Percentiles rank a stretch among this genome's conserved stretches.
These are phyloP conservation scores for Warburgia ugandensis DNA, from an alignment of 164 flowering plant genomes.

Conservation along the genomic window DNA sequence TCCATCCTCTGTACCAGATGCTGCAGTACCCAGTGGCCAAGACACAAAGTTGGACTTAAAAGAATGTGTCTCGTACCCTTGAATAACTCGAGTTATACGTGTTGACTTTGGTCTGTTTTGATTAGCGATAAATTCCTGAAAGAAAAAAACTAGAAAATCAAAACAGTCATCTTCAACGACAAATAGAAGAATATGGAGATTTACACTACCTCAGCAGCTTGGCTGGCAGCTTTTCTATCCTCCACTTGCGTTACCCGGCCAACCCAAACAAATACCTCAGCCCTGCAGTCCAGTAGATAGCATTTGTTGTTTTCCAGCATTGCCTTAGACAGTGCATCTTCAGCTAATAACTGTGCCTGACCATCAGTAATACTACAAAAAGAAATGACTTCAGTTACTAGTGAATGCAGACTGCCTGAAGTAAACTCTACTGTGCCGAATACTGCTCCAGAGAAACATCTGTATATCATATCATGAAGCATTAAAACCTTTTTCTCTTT, in stretches of 20 bases:
- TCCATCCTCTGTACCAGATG: conserved; percentile 86
- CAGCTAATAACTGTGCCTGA: conserved; percentile 42
- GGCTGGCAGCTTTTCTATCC: conserved; percentile 89
- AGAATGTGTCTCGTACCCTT: conserved; percentile 90
- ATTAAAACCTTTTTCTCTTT: too few relatives aligned
- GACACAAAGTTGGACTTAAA: conserved; percentile 94
- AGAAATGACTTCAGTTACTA: conserved; percentile 10
- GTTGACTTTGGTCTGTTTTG: conserved; percentile 89
- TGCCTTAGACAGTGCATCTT: conserved; percentile 79
- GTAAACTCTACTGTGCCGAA: too few relatives aligned
- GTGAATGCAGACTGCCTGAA: too few relatives aligned
- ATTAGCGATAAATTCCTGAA: conserved; percentile 69
- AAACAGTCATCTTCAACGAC: background rate
- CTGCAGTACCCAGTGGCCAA: conserved; percentile 80
- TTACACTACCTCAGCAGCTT: conserved; percentile 76
- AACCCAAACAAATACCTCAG: conserved; percentile 92
- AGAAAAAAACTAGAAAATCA: conserved; percentile 8
- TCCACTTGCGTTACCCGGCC: conserved; percentile 97
- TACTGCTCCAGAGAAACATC: too few relatives aligned
- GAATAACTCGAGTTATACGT: conserved; percentile 74
- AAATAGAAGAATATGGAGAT: conserved; percentile 2
- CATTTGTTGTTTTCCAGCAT: conserved; percentile 82
- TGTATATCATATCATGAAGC: too few relatives aligned
- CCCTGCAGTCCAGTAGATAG: conserved; percentile 88
- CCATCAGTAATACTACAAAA: conserved; percentile 67